A percentile compares a stretch with the other conserved stretches of the same genome.
Evolutionary conservation across 108 stramenopile genomes (phyloP).

Genomic region (Hondaea fermentalgiana): DNA sequence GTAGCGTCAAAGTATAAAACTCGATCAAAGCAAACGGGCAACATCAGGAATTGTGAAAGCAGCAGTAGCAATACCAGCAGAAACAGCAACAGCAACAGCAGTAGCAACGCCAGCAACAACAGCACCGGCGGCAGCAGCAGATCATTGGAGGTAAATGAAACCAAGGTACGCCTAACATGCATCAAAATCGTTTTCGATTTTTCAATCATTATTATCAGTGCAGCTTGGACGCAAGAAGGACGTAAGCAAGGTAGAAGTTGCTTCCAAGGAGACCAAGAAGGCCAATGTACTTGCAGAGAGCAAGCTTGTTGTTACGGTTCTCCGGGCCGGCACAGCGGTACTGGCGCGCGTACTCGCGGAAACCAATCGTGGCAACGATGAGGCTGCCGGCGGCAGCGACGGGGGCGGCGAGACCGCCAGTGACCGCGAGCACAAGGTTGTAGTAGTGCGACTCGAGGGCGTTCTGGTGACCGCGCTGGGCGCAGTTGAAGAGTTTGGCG

Average conservation of each 20-base stretch:
- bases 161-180: too few species aligned
- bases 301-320: neutral
- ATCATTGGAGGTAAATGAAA: too few species aligned
- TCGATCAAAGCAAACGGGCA: too few species aligned
- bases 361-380: neutral
- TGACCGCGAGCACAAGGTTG: neutral
- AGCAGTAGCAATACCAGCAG: too few species aligned
- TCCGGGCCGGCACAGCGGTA: neutral
- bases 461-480: conserved; percentile 15
- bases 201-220: neutral
- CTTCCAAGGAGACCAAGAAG: neutral
- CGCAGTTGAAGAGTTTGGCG: neutral
- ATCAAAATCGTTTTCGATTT: neutral
- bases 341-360: neutral
- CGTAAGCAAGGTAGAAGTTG: neutral
- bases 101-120: too few species aligned
- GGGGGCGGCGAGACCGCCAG: neutral
- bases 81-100: too few species aligned
- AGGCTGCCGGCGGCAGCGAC: neutral
- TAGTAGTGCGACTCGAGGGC: neutral
- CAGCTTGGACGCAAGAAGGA: neutral
- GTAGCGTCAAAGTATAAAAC: too few species aligned
- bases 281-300: neutral
- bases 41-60: too few species aligned
- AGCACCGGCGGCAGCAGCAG: too few species aligned